phyloP scores from a whole-genome alignment of 2,329 filamentous ascomycete genomes.

The Colletotrichum noveboracense region DNA sequence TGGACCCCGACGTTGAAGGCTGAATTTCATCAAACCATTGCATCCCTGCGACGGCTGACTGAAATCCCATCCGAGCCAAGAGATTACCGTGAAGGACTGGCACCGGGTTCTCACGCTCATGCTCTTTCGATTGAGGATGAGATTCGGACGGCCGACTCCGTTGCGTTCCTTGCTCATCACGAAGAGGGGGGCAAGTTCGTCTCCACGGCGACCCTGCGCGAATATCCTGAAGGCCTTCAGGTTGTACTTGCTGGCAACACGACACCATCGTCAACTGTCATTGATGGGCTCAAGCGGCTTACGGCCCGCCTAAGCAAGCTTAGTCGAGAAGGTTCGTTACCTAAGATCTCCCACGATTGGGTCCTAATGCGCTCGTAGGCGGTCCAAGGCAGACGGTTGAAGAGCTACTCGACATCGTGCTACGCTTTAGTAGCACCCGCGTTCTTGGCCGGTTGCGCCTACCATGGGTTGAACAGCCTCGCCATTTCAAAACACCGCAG shows the following conservation, averaged over 20 bases:
- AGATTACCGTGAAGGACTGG: neutral
- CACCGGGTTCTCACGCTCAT: neutral
- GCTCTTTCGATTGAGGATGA: neutral
- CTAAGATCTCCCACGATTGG: neutral
- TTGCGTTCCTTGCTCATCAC: neutral
- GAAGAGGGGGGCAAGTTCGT: neutral
- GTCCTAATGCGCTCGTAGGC: neutral
- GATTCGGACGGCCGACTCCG: neutral
- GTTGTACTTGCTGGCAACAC: neutral
- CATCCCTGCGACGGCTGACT: neutral
- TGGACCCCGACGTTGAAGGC: neutral
- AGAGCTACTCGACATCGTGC: neutral
- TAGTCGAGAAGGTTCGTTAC: neutral
- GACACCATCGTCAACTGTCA: neutral
- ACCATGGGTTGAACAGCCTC: no score
- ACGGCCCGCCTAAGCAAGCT: neutral
- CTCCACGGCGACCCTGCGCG: neutral
- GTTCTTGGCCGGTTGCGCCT: no score
- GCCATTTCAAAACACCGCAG: no score
- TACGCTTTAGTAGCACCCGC: no score
- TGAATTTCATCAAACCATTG: neutral
- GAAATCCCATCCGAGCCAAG: neutral
- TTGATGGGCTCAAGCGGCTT: neutral
- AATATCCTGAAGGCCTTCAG: neutral
- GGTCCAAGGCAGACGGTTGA: neutral